Evolutionary conservation across 164 flowering plant genomes (phyloP), one percentile per base, ranked within the genome.

Genomic region (Berberis vulgaris): DNA sequence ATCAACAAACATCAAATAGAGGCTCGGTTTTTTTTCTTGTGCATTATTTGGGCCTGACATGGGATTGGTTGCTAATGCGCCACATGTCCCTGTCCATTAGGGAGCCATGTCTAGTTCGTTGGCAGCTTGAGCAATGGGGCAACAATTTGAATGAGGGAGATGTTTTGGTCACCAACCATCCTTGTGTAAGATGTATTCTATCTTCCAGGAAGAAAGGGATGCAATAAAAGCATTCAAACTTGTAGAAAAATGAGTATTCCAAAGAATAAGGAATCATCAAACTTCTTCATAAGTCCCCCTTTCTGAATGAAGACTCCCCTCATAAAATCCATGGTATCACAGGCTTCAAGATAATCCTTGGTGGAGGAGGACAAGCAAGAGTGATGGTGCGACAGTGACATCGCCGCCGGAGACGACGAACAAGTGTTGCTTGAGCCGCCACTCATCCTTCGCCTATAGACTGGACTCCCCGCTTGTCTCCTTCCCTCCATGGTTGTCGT

Each of bases 171-270:
- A 80, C 96, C 6, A 94, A 94, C 75, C 99, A 94, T 80, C 99
- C 99, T 6, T 80, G 85, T 71, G 79, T 96, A 50, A 97, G 99
- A 53, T 96, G 99, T 59, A 94, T 97, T 73, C 99, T n/a, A 94
- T 76, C 86, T 94, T 57, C 99, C 99, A 86, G 87, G 97, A 94
- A 78, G 99, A 94, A 83, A 97, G 99, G 65, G 96, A 96, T 55
- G 96, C 97, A 1, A 89, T 94, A 60, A 94, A 91, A 81, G 89
- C 99, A 67, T 94, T 94, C 78, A 94, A 94, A 83, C 93, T 94
- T 56, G 96, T 94, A 9, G 91, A 91, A 49, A 94, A 82, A 68
- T 96, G 99, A 2, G 50, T 76, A 40, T 94, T 94, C 71, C 97
- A 91, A 77, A n/a, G 98, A 90, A 79, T 95, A 87, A 74, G 97